Base-by-base conservation (phyloP, 2,329 filamentous ascomycete genomes). In the Beauveria medogensis region DNA sequence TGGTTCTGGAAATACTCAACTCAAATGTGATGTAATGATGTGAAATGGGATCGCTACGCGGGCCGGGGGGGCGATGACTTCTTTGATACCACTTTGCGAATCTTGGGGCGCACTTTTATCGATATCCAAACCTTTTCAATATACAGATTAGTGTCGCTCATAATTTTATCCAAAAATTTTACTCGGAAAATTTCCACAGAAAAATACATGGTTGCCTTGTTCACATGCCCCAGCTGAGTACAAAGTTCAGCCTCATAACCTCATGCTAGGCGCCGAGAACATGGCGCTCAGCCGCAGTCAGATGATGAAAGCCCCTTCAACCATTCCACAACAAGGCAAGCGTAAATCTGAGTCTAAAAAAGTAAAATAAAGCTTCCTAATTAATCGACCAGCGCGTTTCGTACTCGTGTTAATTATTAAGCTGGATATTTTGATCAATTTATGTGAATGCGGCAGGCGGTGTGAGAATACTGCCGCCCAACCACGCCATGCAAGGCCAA, bases 31-130 rank as follows among this genome's bases (percentile, higher is more conserved):
- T 37, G 44, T 40, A 48, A 57, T 50, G 44, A 48, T 34, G 50
- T 57, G 55, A 50, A 50, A 30, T 50, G 55, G 55, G 34, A 50
- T 47, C 26, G 43, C 43, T 56, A 30, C 26, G 43, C 10, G 18
- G 20, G 47, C 26, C 43, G 10, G 20, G 20, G 20, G 54, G 26
- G 10, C 46, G 24, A 51, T 24, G n/a, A 30, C 10, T 24, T 43
- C n/a, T 59, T 59, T 59, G 55, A 59, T 59, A 59, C 55, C 55
- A 52, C 37, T 52, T 59, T 52, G 55, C 55, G 44, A 57, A 46
- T 56, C 44, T 57, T 30, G 14, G 28, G 40, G 41, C 18, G 44
- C 55, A 28, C 20, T 28, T 26, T 26, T 41, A 28, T 34, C 37
- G 28, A 40, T 57, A 50, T 48, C 7, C 34, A 34, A 48, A 50